phyloP scores from a whole-genome alignment of 345 rosid species.

The Hypericum perforatum region DNA sequence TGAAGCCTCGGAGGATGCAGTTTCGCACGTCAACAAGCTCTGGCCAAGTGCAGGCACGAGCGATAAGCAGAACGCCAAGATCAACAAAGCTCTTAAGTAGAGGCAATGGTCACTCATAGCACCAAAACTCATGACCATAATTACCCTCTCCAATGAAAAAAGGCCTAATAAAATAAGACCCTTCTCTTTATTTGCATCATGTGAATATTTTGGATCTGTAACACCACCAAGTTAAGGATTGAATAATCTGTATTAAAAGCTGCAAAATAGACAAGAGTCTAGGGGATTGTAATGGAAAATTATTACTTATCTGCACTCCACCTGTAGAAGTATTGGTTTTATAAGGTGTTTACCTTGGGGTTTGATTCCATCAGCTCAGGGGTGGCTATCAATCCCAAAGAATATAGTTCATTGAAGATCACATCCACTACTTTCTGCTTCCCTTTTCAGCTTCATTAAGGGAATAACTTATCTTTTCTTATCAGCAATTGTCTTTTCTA shows the following conservation, averaged over 20 bases:
- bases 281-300: conserved; percentile 28
- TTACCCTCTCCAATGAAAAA: conserved; percentile 11
- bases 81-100: conserved; percentile 26
- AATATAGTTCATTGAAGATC: conserved; percentile 12
- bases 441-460: conserved; percentile 15
- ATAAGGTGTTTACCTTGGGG: conserved; percentile 19
- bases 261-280: conserved; percentile 34
- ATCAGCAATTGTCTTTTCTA: conserved; percentile 2
- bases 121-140: conserved; percentile 28
- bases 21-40: conserved; percentile 41
- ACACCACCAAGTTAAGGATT: conserved; percentile 12
- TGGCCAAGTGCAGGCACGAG: conserved; percentile 30
- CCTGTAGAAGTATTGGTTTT: conserved; percentile 7
- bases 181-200: conserved; percentile 5
- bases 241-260: conserved; percentile 7
- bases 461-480: conserved; percentile 8
- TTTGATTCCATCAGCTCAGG: conserved; percentile 13
- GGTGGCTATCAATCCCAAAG: conserved; percentile 23
- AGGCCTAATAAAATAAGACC: conserved; percentile 12
- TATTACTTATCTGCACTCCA: conserved; percentile 14
- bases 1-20: conserved; percentile 35
- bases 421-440: conserved; percentile 12
- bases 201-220: conserved; percentile 52
- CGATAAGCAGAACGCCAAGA: conserved; percentile 24
- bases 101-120: conserved; percentile 14